Evolutionary conservation across 345 rosid genomes (phyloP), one percentile per base, ranked within the genome.

Genomic region (Murraya paniculata): DNA sequence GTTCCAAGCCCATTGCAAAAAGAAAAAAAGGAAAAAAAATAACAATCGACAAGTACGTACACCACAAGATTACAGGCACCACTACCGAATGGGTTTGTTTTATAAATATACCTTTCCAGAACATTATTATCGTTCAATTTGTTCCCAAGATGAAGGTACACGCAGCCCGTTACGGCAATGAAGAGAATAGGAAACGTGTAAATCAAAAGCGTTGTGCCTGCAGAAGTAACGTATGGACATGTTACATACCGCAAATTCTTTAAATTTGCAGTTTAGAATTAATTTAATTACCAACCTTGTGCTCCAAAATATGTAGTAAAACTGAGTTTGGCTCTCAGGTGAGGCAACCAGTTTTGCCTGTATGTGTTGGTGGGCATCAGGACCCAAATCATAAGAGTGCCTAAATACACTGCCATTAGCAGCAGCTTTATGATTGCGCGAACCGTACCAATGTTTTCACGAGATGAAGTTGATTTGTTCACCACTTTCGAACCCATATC

Each of bases 351-450:
- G 25, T 55, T 53, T 16, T 55, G 62, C 68, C 72, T 68, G 78
- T 79, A 93, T 5, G 89, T 88, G 64, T 77, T 81, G 61, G 97
- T 91, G 55, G 98, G 90, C 83, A 73, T 78, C 91, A 93, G 76
- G 76, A 88, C 80, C 98, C 94, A 93, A 66, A 93, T 68, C 88
- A 91, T 57, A 66, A 91, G 71, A 72, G 73, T 85, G 19, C 94
- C 97, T 35, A 88, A 65, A 75, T 83, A 82, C 11, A 88, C 75
- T 27, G 79, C 69, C 74, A 76, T 71, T 13, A 81, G 21, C 64
- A 92, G 41, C n/a, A 86, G 36, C 89, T 79, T 84, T 35, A 86
- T 88, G 31, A 45, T 81, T 71, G 84, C 62, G 78, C 84, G 77
- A 7, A 84, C 70, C 7, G 27, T 56, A 16, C 38, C 35, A 27